Evolutionary conservation across 306 rosid species (phyloP).

Genomic region (Pachyrhizus erosus): DNA sequence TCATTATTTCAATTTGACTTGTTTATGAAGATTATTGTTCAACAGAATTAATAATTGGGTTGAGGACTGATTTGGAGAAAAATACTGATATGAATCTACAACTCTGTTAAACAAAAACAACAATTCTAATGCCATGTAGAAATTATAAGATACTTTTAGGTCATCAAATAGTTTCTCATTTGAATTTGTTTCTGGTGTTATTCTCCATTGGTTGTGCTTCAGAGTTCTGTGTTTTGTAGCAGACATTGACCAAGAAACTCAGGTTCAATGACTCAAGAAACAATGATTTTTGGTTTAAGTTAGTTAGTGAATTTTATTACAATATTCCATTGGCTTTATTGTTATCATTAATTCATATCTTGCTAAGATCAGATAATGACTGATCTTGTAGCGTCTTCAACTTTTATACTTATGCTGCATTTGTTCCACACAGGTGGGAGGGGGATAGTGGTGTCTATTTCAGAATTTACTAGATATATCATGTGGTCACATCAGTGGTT

Average conservation of each 20-base stretch:
- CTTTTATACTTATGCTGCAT: not conserved
- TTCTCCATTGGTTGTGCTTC: not conserved
- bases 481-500: constrained; percentile 15
- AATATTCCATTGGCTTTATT: constrained; percentile 15
- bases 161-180: not conserved
- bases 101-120: constrained; percentile 12
- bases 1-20: constrained; percentile 28
- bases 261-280: constrained; percentile 13
- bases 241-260: constrained; percentile 3
- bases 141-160: no score
- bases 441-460: not conserved
- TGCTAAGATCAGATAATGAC: constrained; percentile 17
- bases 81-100: constrained; percentile 15
- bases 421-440: not conserved
- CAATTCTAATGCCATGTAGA: no score
- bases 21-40: constrained; percentile 28
- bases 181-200: constrained; percentile 28
- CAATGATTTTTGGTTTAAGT: not conserved
- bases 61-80: constrained; percentile 16
- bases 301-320: constrained; percentile 11
- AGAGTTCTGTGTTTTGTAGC: constrained; percentile 15
- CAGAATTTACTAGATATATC: constrained; percentile 35
- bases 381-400: not conserved
- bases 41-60: not conserved
- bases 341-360: constrained; percentile 14